phyloP scores from a whole-genome alignment of 345 rosid genomes.

The Hevea brasiliensis region DNA sequence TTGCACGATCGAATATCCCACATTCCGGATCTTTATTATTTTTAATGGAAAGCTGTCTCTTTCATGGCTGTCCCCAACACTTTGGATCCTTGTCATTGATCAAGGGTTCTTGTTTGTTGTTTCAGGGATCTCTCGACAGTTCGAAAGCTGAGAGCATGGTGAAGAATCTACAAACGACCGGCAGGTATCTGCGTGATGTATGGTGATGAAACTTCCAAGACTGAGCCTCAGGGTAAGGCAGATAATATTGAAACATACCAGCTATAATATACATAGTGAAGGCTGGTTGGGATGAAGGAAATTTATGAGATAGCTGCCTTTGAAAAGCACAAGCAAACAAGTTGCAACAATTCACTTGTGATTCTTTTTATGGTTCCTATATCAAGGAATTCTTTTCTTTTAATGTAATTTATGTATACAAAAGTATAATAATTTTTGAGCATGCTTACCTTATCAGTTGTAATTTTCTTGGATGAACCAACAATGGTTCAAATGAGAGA shows the following conservation, averaged over 20 bases:
- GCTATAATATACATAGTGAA: background rate
- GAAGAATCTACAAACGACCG: slow-evolving; percentile 82
- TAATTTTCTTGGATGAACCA: slow-evolving; percentile 5
- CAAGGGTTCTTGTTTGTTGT: background rate
- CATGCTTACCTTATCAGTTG: slow-evolving; percentile 4
- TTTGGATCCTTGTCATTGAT: background rate
- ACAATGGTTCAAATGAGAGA: slow-evolving; percentile 14
- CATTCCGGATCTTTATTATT: too few species aligned
- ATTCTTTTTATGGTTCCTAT: slow-evolving; percentile 23
- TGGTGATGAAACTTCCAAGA: slow-evolving; percentile 43
- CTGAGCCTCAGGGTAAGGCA: background rate
- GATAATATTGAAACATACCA: background rate
- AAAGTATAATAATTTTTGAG: background rate
- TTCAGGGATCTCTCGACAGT: slow-evolving; percentile 75
- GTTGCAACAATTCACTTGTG: background rate
- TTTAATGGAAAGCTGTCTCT: too few species aligned
- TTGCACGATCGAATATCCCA: too few species aligned
- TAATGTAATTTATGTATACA: slow-evolving; percentile 29
- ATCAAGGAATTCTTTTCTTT: slow-evolving; percentile 27
- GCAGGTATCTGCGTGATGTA: slow-evolving; percentile 91
- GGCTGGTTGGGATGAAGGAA: slow-evolving; percentile 7
- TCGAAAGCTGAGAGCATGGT: slow-evolving; percentile 85
- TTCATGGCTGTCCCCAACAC: too few species aligned
- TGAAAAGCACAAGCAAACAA: background rate
- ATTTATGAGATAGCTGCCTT: slow-evolving; percentile 2